Conservation (phyloP, 2,329 filamentous ascomycete genomes). For the Aspergillus sp. region DNA sequence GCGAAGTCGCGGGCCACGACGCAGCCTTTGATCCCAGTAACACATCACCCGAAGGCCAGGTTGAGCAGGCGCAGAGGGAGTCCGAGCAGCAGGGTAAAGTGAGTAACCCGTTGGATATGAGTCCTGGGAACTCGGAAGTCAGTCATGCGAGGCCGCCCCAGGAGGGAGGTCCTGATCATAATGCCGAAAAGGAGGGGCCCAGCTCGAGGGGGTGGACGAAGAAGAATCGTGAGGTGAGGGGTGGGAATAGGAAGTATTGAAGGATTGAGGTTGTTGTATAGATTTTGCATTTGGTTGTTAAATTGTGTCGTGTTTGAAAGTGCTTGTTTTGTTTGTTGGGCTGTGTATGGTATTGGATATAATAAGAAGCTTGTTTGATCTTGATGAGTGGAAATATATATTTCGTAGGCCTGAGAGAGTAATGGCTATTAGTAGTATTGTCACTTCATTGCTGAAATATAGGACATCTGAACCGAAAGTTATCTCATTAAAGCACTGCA, state of each 20-base stretch:
- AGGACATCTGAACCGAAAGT: no score
- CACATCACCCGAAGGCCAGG: slow-evolving; percentile 66
- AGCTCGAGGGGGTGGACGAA: slow-evolving; percentile 42
- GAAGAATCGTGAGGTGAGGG: slow-evolving; percentile 35
- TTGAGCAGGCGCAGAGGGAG: slow-evolving; percentile 39
- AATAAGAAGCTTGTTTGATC: neutral
- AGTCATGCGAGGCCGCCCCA: slow-evolving; percentile 51
- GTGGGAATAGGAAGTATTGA: slow-evolving; percentile 7
- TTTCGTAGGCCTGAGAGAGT: no score
- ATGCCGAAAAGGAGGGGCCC: slow-evolving; percentile 37
- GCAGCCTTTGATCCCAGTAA: slow-evolving; percentile 70
- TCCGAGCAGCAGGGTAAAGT: slow-evolving; percentile 41
- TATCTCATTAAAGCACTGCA: no score
- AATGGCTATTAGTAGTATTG: no score
- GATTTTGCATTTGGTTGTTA: neutral
- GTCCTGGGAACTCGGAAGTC: slow-evolving; percentile 62
- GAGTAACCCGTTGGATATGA: slow-evolving; percentile 59
- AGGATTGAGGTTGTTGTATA: neutral
- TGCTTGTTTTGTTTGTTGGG: neutral
- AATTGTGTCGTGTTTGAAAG: neutral
- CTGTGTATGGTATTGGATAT: neutral
- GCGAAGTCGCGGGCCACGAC: slow-evolving; percentile 59
- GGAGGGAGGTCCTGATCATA: slow-evolving; percentile 49
- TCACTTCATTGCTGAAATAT: no score
- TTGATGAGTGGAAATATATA: no score